Conservation (phyloP, 768 basidiomycete species). For the Rhizopogon sp. region DNA sequence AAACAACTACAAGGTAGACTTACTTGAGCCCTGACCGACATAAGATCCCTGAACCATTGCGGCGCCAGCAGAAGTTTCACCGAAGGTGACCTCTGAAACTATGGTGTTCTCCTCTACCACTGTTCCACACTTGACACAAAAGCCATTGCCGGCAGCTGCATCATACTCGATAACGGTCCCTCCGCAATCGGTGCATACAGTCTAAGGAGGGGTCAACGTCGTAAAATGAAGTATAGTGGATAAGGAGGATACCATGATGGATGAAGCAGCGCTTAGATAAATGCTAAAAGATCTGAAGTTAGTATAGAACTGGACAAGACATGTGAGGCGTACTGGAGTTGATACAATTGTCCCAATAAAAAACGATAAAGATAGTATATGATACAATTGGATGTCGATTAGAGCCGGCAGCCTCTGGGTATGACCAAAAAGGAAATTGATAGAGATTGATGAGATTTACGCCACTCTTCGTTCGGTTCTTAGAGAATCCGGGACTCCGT, state of each 20-base stretch:
- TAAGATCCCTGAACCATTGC: conserved; percentile 95
- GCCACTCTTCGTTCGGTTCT: too few species aligned
- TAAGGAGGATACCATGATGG: neutral
- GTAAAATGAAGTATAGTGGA: neutral
- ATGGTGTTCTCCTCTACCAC: conserved; percentile 93
- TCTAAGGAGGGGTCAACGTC: conserved; percentile 28
- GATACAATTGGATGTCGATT: neutral
- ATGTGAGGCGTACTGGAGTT: neutral
- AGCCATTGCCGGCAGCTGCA: conserved; percentile 77
- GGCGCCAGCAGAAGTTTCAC: conserved; percentile 88
- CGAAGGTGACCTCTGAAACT: conserved; percentile 91
- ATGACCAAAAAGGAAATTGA: too few species aligned
- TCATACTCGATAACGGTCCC: conserved; percentile 86
- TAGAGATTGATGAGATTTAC: too few species aligned
- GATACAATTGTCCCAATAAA: neutral
- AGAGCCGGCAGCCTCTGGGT: too few species aligned
- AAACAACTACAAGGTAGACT: conserved; percentile 24
- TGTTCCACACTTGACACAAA: conserved; percentile 82
- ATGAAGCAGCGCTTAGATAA: neutral
- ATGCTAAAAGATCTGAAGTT: neutral
- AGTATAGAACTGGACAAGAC: neutral
- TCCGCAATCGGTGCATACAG: conserved; percentile 71
- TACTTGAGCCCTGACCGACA: conserved; percentile 88
- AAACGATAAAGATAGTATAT: conserved; percentile 1
- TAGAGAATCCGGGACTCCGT: too few species aligned